A percentile compares a stretch with the other conserved stretches of the same genome.
Conservation (phyloP, 441 rosid genomes). For the Francoa sonchifolia region DNA sequence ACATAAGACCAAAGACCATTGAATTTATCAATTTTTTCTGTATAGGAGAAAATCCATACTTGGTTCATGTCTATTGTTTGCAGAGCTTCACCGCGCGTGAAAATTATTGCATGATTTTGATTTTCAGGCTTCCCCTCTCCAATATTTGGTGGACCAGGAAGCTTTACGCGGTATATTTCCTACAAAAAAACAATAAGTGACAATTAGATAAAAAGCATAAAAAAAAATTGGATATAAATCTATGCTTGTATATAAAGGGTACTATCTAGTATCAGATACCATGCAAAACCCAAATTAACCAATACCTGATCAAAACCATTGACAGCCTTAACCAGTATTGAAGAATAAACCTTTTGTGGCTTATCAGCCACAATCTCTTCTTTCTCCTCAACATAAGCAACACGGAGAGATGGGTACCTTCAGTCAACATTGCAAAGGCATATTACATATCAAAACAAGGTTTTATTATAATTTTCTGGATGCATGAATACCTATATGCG, state of each 20-base stretch:
- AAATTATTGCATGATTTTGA: constrained; percentile 87
- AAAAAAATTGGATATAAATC: too few relatives aligned
- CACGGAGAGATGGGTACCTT: constrained; percentile 90
- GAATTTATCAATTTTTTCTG: constrained; percentile 6
- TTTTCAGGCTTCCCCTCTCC: constrained; percentile 99
- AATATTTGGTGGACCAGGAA: constrained; percentile 89
- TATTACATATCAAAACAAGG: constrained; percentile 7
- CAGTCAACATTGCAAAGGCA: constrained; percentile 14
- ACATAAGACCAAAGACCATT: constrained; percentile 12
- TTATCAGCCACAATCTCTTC: constrained; percentile 42
- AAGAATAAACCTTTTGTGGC: constrained; percentile 54
- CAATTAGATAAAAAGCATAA: too few relatives aligned
- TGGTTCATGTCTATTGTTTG: too few relatives aligned
- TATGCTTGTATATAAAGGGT: too few relatives aligned
- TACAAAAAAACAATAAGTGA: too few relatives aligned
- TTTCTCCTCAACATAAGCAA: constrained; percentile 95
- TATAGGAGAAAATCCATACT: constrained; percentile 27
- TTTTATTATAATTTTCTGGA: too few relatives aligned
- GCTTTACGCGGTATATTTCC: constrained; percentile 91
- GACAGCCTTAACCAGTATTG: constrained; percentile 79
- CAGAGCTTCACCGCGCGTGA: constrained; percentile 98
- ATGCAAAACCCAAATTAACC: constrained; percentile 3
- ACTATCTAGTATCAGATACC: too few relatives aligned
- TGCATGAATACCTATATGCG: background rate
- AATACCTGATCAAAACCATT: constrained; percentile 69